Conservation (phyloP, 495 filamentous ascomycete species). For the Xylaria venustula region DNA sequence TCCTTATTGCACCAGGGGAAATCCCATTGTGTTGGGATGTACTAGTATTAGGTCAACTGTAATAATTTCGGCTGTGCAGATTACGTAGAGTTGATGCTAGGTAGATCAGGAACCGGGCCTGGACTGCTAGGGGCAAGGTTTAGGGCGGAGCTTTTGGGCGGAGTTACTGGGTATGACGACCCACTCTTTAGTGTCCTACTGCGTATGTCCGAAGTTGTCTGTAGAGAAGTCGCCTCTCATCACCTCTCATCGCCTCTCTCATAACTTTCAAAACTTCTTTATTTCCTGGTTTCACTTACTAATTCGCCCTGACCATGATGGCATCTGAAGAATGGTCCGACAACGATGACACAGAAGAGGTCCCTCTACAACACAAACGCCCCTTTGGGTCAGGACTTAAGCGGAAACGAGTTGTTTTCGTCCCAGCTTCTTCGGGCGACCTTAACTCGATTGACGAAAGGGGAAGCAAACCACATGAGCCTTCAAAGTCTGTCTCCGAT, state of each 20-base stretch:
- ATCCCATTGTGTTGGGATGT: not conserved
- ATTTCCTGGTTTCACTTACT: not conserved
- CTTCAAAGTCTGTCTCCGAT: slow-evolving; percentile 54
- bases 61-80: slow-evolving; percentile 1
- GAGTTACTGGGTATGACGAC: not conserved
- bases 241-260: not conserved
- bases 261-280: not conserved
- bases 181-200: not conserved
- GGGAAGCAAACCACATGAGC: slow-evolving; percentile 21
- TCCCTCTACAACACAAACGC: slow-evolving; percentile 69
- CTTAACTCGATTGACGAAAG: slow-evolving; percentile 44
- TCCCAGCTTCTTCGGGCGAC: slow-evolving; percentile 59
- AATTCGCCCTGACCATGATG: slow-evolving; percentile 8
- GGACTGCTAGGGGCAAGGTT: no score
- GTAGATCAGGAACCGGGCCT: not conserved
- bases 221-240: not conserved
- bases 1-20: slow-evolving; percentile 12
- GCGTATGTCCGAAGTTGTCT: not conserved
- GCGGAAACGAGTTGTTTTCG: slow-evolving; percentile 75
- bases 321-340: slow-evolving; percentile 23
- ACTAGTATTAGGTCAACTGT: not conserved
- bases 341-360: slow-evolving; percentile 50
- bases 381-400: slow-evolving; percentile 79
- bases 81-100: slow-evolving; percentile 1
- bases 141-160: not conserved